Evolutionary conservation across 179 eudicot species (phyloP).

Genomic region (Spergularia azorica): DNA sequence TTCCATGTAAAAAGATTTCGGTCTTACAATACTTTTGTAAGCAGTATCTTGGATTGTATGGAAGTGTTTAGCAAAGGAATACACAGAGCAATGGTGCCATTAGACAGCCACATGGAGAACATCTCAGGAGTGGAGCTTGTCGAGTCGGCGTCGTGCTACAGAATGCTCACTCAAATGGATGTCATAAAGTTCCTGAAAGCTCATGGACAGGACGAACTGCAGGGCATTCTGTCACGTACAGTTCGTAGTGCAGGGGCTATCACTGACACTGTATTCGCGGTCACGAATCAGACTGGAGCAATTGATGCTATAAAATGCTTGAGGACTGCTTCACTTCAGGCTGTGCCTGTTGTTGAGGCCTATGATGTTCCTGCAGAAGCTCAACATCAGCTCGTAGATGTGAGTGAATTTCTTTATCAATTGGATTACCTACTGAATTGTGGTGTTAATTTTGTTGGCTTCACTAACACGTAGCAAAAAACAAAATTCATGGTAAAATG

Average conservation of each 20-base stretch:
- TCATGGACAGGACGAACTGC: slow-evolving; percentile 38
- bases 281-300: slow-evolving; percentile 50
- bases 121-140: slow-evolving; percentile 68
- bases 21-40: neutral
- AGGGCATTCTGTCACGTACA: slow-evolving; percentile 33
- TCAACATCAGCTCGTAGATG: slow-evolving; percentile 61
- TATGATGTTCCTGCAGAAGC: slow-evolving; percentile 42
- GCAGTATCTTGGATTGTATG: slow-evolving; percentile 84
- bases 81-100: slow-evolving; percentile 83
- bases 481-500: too few species aligned
- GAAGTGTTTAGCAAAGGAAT: slow-evolving; percentile 94
- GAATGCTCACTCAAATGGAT: slow-evolving; percentile 90
- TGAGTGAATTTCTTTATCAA: slow-evolving; percentile 26
- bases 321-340: slow-evolving; percentile 60
- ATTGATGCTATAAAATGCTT: slow-evolving; percentile 69
- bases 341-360: slow-evolving; percentile 71
- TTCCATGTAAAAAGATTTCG: too few species aligned
- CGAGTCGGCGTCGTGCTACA: slow-evolving; percentile 74
- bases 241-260: slow-evolving; percentile 43
- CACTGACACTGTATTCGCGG: slow-evolving; percentile 52
- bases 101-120: slow-evolving; percentile 70
- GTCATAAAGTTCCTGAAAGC: slow-evolving; percentile 58
- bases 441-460: too few species aligned
- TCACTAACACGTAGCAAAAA: too few species aligned
- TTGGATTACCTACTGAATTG: too few species aligned